Evolutionary conservation across 2,329 filamentous ascomycete species (phyloP).

Genomic region (Mycosphaerella arachidis): DNA sequence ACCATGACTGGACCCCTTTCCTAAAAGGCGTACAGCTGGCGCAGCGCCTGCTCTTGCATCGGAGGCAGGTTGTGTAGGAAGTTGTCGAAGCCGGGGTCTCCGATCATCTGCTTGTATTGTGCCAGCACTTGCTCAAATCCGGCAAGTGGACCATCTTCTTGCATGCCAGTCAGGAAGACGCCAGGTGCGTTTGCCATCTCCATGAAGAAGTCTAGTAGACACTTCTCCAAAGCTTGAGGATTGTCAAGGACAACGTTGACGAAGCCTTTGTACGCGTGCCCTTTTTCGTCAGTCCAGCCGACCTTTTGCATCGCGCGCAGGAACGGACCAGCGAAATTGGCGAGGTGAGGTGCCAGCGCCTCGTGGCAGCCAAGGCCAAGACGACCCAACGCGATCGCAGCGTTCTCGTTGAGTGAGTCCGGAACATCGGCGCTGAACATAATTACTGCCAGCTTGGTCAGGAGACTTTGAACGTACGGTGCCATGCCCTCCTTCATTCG

Average conservation of each 20-base stretch:
- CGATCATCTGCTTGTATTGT: slow-evolving; percentile 52
- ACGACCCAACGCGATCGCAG: slow-evolving; percentile 84
- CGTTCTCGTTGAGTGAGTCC: slow-evolving; percentile 84
- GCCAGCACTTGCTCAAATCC: slow-evolving; percentile 63
- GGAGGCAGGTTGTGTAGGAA: slow-evolving; percentile 47
- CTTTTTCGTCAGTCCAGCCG: slow-evolving; percentile 87
- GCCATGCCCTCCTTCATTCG: slow-evolving; percentile 68
- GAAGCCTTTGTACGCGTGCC: slow-evolving; percentile 87
- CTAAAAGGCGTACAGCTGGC: slow-evolving; percentile 41
- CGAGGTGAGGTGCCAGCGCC: slow-evolving; percentile 71
- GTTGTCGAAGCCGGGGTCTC: slow-evolving; percentile 45
- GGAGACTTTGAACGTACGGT: slow-evolving; percentile 71
- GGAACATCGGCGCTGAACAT: slow-evolving; percentile 81
- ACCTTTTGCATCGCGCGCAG: slow-evolving; percentile 77
- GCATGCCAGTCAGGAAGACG: slow-evolving; percentile 57
- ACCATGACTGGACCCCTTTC: slow-evolving; percentile 18
- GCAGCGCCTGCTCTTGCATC: slow-evolving; percentile 41
- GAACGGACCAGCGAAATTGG: slow-evolving; percentile 77
- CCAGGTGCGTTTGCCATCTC: slow-evolving; percentile 69
- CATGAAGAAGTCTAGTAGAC: slow-evolving; percentile 74
- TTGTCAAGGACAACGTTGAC: slow-evolving; percentile 78
- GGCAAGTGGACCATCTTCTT: slow-evolving; percentile 57
- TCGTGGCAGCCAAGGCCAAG: slow-evolving; percentile 76
- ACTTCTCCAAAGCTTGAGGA: slow-evolving; percentile 86
- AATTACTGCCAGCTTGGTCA: slow-evolving; percentile 74